Percentiles rank a stretch among this genome's conserved stretches.
phyloP scores from a whole-genome alignment of 1,284 basidiomycete genomes.

The Salmacisia buchloeana region DNA sequence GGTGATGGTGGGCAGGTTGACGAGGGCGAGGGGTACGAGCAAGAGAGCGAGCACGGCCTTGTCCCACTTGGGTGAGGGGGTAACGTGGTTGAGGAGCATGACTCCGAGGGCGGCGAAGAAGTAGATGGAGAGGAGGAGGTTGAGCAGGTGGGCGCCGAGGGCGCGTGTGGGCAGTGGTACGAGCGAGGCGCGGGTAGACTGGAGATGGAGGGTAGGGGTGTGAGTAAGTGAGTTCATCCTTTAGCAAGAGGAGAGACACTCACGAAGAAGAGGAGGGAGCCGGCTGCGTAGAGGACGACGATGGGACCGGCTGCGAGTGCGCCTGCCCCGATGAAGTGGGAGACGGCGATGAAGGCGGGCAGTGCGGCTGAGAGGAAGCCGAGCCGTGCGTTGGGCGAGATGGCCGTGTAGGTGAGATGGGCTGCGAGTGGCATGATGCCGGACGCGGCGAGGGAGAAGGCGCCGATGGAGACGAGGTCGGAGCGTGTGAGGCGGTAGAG shows the following conservation, averaged over 20 bases:
- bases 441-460: slow-evolving; percentile 4
- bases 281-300: background rate
- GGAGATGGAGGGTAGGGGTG: too few species aligned
- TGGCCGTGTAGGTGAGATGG: background rate
- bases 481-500: background rate
- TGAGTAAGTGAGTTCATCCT: too few species aligned
- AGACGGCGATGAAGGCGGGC: background rate
- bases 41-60: slow-evolving; percentile 11
- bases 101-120: background rate
- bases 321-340: background rate
- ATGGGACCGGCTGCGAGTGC: background rate
- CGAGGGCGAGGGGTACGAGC: slow-evolving; percentile 11
- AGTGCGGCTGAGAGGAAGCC: background rate
- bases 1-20: slow-evolving; percentile 17
- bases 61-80: background rate
- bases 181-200: background rate
- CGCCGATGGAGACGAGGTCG: background rate
- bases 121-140: background rate
- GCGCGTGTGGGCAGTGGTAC: background rate
- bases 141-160: background rate
- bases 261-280: background rate
- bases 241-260: too few species aligned
- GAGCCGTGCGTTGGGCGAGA: slow-evolving; percentile 1
- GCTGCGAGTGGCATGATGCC: background rate
- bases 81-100: slow-evolving; percentile 1